Conservation (phyloP, 1,139 yeast species). For the Komagataea norvegica region DNA sequence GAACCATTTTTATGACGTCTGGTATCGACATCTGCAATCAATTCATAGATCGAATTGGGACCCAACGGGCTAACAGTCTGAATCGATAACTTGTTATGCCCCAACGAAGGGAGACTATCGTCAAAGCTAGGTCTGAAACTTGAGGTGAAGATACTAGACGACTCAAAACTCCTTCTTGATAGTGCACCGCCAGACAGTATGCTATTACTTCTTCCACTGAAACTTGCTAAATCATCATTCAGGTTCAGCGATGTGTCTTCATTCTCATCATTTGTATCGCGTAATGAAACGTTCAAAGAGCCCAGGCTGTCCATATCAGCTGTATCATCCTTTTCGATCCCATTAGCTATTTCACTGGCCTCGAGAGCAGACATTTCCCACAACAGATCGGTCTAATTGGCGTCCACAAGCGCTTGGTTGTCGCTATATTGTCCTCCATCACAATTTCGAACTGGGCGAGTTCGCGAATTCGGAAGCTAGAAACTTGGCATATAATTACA, state of each 20-base stretch:
- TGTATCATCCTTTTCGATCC: too few species aligned
- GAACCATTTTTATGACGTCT: conserved; percentile 23
- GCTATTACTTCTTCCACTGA: conserved; percentile 20
- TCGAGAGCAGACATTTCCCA: too few species aligned
- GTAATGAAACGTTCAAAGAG: conserved; percentile 9
- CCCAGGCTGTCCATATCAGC: conserved; percentile 2
- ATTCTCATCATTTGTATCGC: conserved; percentile 11
- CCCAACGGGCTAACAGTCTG: conserved; percentile 56
- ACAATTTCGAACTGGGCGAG: too few species aligned
- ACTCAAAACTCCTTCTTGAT: conserved; percentile 33
- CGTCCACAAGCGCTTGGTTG: too few species aligned
- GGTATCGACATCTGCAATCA: conserved; percentile 56
- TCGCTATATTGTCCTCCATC: too few species aligned
- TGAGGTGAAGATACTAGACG: conserved; percentile 26
- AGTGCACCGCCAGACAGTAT: conserved; percentile 19
- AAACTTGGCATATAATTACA: too few species aligned
- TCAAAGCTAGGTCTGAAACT: conserved; percentile 27
- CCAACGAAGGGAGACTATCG: conserved; percentile 24
- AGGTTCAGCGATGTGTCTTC: conserved; percentile 23
- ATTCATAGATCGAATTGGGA: conserved; percentile 72
- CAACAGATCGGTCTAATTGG: too few species aligned
- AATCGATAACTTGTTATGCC: conserved; percentile 24
- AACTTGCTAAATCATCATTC: conserved; percentile 32
- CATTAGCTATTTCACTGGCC: neutral
- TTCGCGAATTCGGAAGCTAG: too few species aligned